Base-by-base conservation (phyloP, 768 basidiomycete genomes). In the Hericium erinaceus region DNA sequence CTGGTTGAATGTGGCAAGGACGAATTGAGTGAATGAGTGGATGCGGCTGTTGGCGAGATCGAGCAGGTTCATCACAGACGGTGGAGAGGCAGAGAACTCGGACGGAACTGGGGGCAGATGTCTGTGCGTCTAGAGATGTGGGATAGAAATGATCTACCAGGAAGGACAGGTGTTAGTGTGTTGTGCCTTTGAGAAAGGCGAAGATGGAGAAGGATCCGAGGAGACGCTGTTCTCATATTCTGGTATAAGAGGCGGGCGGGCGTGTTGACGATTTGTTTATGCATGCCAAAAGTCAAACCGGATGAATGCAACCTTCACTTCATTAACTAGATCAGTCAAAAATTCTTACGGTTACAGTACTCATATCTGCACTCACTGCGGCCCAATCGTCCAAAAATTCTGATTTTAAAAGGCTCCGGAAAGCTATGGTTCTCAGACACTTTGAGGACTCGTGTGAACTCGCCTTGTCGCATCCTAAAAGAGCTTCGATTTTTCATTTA, bases 61-160 rank as follows among this genome's bases (percentile, higher is more conserved):
- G 37, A 61, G 53, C 10, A 61, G 58, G 11, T 58, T 58, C 60
- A 61, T 61, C 26, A 54, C 15, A 44, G 22, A 39, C 20, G 24
- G 20, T 4, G n/a, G 39, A 37, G 37, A 48, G 20, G 37, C 13
- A 22, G 54, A 46, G 41, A 54, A 55, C 33, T 46, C 28, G 58
- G 55, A 39, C 11, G 57, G 13, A 49, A 20, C 58, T 61, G 39
- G 37, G 18, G 26, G 39, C 48, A 57, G 33, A 57, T 40, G 10
- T 20, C 22, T 57, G 56, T 52, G 56, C 15, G 38, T 48, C 9
- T 46, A 46, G 44, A 46, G 20, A 46, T 46, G 44, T n/a, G 20
- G 39, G 49, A 33, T 50, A 26, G 28, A 50, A 16, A 33, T 26
- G 49, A 8, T 18, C 28, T 46, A 46, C 20, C 15, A 33, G 18